Evolutionary conservation across 2,329 filamentous ascomycete species (phyloP), one percentile per base, ranked within the genome.

Genomic region (Pyrenophora teres): DNA sequence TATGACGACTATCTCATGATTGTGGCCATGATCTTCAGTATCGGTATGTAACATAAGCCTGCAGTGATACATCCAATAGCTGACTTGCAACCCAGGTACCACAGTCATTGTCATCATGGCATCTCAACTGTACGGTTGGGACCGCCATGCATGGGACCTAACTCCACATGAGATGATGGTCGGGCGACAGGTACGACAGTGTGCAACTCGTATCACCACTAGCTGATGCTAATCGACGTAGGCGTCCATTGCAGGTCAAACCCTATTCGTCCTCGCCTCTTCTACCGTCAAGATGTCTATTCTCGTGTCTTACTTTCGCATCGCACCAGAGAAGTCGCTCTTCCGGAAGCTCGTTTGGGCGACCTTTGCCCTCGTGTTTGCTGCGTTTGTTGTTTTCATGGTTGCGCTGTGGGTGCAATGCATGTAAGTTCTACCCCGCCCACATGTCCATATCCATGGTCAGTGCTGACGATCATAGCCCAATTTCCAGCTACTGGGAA

Each of bases 401-500:
- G 62, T 73, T 36, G 66, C 69, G n/a, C 59, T 74, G 9, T 74
- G 71, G 71, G 57, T 71, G 18, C 70, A 73, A 50, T 73, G 70
- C 68, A 68, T 71, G 70, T 73, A 52, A 45, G 70, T 65, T 15
- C 27, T 36, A 37, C 40, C 30, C 18, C 16, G 13, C 7, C 5
- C 31, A 37, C 7, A 10, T n/a, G 2, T 33, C 4, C 27, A 21
- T 21, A 21, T 21, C 39, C 33, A 39, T n/a, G 16, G n/a, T 30
- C 27, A 12, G 21, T 47, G 41, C 63, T 71, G 53, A 71, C 58
- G 18, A n/a, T 31, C 12, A n/a, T 38, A 79, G 76, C 13, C 77
- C 77, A 2, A 73, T 78, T 12, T 63, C 70, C 35, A 72, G 75
- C 41, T 80, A 80, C 47, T 80, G 78, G 78, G 64, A 64, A 18